Conservation (phyloP, 768 basidiomycete genomes). For the Hemileccinum rubropunctum region DNA sequence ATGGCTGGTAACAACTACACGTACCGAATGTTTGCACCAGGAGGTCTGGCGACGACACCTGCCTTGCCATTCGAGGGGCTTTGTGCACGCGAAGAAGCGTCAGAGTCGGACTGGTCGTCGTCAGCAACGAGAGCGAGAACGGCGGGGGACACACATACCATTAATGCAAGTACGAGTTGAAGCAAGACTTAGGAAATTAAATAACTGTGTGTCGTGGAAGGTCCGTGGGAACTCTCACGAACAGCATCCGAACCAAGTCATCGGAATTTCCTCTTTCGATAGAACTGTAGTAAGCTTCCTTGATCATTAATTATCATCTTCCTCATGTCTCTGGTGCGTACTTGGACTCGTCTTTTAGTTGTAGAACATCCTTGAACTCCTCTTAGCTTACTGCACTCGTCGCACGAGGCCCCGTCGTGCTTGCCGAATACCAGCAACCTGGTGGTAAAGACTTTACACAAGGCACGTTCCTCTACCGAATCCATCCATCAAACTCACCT, state of each 20-base stretch:
- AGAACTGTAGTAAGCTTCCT: not conserved
- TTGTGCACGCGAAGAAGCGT: conserved; percentile 48
- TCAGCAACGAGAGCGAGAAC: not conserved
- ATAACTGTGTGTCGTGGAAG: conserved; percentile 21
- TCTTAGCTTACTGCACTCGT: conserved; percentile 80
- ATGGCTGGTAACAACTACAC: conserved; percentile 23
- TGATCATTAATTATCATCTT: not conserved
- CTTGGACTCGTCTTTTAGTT: too few relatives aligned
- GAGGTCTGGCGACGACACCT: conserved; percentile 63
- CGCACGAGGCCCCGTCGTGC: conserved; percentile 69
- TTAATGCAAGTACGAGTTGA: conserved; percentile 17
- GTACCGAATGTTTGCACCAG: conserved; percentile 80
- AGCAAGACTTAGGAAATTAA: not conserved
- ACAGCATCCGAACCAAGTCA: not conserved
- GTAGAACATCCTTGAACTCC: not conserved
- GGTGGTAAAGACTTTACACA: conserved; percentile 86
- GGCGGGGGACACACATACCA: conserved; percentile 31
- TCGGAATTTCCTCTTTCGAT: conserved; percentile 20
- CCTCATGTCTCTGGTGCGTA: conserved; percentile 29
- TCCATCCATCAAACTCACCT: conserved; percentile 1
- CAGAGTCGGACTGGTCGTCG: conserved; percentile 72
- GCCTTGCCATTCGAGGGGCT: conserved; percentile 41
- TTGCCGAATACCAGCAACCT: conserved; percentile 78
- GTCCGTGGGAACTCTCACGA: conserved; percentile 27
- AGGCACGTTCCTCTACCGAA: conserved; percentile 45